Conservation (phyloP, 2,329 filamentous ascomycete species). For the Cladosporium sp. region DNA sequence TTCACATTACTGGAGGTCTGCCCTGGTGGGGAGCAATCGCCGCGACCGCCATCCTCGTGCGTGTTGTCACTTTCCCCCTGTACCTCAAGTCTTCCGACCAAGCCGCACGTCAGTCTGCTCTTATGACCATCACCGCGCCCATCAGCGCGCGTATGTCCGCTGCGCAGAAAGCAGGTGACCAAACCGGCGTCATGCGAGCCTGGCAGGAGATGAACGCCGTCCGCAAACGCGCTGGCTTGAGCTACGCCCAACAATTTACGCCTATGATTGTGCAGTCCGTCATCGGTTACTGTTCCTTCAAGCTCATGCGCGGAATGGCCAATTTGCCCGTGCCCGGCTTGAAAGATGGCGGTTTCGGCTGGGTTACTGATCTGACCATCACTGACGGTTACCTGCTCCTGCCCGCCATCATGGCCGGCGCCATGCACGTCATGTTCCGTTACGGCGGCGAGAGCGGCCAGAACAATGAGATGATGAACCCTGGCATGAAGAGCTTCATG, state of each 20-base stretch:
- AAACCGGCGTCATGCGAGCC: slow-evolving; percentile 47
- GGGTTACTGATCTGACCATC: slow-evolving; percentile 76
- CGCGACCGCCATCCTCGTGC: slow-evolving; percentile 63
- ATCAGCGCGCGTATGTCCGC: slow-evolving; percentile 56
- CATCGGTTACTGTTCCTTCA: slow-evolving; percentile 78
- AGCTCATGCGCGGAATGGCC: slow-evolving; percentile 71
- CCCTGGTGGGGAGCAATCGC: slow-evolving; percentile 83
- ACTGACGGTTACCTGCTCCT: slow-evolving; percentile 77
- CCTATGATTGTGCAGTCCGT: slow-evolving; percentile 64
- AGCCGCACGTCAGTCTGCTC: slow-evolving; percentile 60
- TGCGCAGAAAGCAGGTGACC: slow-evolving; percentile 48
- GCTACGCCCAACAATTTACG: slow-evolving; percentile 51
- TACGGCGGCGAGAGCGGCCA: slow-evolving; percentile 53
- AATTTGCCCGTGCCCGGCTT: slow-evolving; percentile 78
- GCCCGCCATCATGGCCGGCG: slow-evolving; percentile 50
- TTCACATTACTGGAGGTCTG: slow-evolving; percentile 72
- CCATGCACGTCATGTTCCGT: slow-evolving; percentile 38
- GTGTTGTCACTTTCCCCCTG: slow-evolving; percentile 65
- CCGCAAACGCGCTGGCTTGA: slow-evolving; percentile 57
- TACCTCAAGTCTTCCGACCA: slow-evolving; percentile 63
- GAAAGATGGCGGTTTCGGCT: slow-evolving; percentile 67
- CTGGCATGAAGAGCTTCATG: slow-evolving; percentile 43
- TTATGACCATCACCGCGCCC: slow-evolving; percentile 60
- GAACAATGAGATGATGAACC: slow-evolving; percentile 24
- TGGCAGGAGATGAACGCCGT: slow-evolving; percentile 53